Percentiles rank a stretch among this genome's conserved stretches.
Evolutionary conservation across 495 filamentous ascomycete species (phyloP).

Genomic region (Hypoxylon crocopeplum): DNA sequence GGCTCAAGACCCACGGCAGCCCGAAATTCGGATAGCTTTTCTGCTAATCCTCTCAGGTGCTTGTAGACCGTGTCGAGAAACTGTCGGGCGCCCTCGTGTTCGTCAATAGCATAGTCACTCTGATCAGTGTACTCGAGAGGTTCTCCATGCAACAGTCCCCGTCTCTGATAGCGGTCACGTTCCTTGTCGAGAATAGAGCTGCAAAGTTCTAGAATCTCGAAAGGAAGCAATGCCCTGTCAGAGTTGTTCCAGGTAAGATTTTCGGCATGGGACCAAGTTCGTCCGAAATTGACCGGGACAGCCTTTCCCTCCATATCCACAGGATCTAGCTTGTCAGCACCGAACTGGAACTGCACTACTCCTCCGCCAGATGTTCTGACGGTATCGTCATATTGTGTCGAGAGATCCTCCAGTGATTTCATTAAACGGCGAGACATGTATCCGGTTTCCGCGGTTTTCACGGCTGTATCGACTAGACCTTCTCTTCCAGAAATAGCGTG

Average conservation of each 20-base stretch:
- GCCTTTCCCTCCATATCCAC: conserved; percentile 97
- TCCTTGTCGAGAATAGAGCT: conserved; percentile 68
- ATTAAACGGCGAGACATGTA: conserved; percentile 99
- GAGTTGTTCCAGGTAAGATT: conserved; percentile 78
- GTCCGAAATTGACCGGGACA: conserved; percentile 89
- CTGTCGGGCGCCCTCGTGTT: conserved; percentile 81
- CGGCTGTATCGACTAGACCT: conserved; percentile 98
- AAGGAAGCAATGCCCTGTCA: conserved; percentile 71
- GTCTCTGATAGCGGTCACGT: conserved; percentile 68
- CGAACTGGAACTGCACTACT: conserved; percentile 96
- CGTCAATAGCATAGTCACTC: conserved; percentile 74
- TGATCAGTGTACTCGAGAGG: conserved; percentile 68
- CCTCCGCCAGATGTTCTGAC: conserved; percentile 85
- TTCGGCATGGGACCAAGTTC: conserved; percentile 88
- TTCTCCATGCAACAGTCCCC: conserved; percentile 55
- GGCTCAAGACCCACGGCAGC: conserved; percentile 48
- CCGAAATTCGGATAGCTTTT: conserved; percentile 58
- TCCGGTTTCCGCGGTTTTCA: conserved; percentile 98
- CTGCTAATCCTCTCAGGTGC: conserved; percentile 62
- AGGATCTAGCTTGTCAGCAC: conserved; percentile 92
- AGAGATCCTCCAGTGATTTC: conserved; percentile 96
- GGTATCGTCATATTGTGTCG: conserved; percentile 89
- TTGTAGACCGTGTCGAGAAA: conserved; percentile 80
- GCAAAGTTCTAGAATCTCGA: conserved; percentile 73
- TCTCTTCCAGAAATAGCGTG: conserved; percentile 98